Conservation (phyloP, 345 rosid genomes). For the Hibiscus syriacus region DNA sequence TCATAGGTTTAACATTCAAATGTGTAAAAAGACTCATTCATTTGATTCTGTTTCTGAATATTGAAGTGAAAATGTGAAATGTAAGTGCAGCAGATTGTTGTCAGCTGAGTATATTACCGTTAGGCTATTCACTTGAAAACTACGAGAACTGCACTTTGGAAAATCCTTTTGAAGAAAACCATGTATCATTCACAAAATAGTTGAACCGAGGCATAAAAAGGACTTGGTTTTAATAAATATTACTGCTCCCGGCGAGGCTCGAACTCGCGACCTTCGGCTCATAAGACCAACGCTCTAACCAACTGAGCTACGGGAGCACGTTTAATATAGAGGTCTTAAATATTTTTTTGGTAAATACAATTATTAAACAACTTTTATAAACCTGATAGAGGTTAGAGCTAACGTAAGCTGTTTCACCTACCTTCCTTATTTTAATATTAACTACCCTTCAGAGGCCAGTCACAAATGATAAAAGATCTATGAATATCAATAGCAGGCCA, state of each 20-base stretch:
- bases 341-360: too few relatives aligned
- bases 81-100: background rate
- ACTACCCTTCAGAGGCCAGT: background rate
- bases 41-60: background rate
- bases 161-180: background rate
- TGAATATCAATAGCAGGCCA: background rate
- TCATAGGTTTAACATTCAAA: background rate
- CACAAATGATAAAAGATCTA: background rate
- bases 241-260: constrained; percentile 93
- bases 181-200: too few relatives aligned
- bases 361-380: too few relatives aligned
- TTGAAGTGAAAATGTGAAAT: background rate
- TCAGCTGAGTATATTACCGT: background rate
- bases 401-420: background rate
- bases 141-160: background rate
- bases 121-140: background rate
- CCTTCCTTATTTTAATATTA: background rate
- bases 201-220: too few relatives aligned
- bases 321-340: too few relatives aligned
- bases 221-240: too few relatives aligned
- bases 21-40: background rate
- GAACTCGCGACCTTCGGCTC: constrained; percentile 98
- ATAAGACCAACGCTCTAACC: constrained; percentile 99
- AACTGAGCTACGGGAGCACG: constrained; percentile 92
- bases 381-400: background rate